phyloP scores from a whole-genome alignment of 179 eudicot genomes.

The Sideroxylon spinosum region DNA sequence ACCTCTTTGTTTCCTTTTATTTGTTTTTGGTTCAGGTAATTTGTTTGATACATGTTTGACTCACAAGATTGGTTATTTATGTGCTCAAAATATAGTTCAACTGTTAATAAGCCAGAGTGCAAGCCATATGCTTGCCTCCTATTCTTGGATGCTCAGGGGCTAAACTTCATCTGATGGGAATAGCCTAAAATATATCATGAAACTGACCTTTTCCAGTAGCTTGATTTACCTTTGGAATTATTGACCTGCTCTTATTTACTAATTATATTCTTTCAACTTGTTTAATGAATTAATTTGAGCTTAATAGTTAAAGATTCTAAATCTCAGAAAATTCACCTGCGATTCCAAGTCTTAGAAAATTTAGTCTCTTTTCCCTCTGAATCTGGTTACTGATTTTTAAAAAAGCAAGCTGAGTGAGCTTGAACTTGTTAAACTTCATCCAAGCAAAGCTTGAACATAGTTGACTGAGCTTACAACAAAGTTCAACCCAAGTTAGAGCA shows the following conservation, averaged over 20 bases:
- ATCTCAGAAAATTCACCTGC: too few species aligned
- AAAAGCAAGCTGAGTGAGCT: too few species aligned
- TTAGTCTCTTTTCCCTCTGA: too few species aligned
- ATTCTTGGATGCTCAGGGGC: background rate
- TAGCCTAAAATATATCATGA: background rate
- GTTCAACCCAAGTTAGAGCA: too few species aligned
- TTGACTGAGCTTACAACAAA: too few species aligned
- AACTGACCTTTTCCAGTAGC: background rate
- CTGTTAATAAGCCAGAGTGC: background rate
- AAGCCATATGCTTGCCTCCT: background rate
- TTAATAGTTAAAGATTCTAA: too few species aligned
- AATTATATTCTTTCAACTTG: too few species aligned
- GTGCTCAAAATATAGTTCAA: background rate
- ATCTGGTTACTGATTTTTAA: too few species aligned
- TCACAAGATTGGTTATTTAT: background rate
- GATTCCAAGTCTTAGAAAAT: too few species aligned
- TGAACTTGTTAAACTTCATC: too few species aligned
- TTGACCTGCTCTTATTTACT: background rate
- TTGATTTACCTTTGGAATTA: background rate
- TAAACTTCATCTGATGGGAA: background rate
- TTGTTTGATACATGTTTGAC: background rate
- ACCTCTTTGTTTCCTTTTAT: background rate
- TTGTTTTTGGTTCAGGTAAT: background rate
- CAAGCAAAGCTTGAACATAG: too few species aligned
- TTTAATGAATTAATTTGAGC: too few species aligned